Percentiles rank a stretch among this genome's conserved stretches.
These are phyloP conservation scores for Vicia sativa DNA, from an alignment of 306 rosid species.

Conservation along the genomic window DNA sequence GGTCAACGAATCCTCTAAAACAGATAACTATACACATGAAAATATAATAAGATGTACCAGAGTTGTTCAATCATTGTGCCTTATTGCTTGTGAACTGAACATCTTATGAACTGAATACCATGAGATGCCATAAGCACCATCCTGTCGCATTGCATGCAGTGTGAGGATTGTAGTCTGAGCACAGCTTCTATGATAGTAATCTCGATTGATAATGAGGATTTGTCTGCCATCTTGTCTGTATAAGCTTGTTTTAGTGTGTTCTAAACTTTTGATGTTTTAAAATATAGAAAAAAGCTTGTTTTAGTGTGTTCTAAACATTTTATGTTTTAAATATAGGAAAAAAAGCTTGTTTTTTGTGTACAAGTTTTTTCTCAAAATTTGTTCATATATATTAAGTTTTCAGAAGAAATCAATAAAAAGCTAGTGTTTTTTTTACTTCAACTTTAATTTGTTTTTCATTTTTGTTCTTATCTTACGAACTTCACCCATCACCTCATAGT, in stretches of 20 bases:
- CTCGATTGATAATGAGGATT: neutral
- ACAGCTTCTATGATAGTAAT: neutral
- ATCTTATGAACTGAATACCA: neutral
- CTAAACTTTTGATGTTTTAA: neutral
- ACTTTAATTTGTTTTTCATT: neutral
- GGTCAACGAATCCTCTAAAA: conserved; percentile 8
- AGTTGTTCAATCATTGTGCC: too few relatives aligned
- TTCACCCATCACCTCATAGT: neutral
- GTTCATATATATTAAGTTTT: neutral
- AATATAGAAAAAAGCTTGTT: neutral
- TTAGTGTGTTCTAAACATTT: neutral
- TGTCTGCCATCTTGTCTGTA: neutral
- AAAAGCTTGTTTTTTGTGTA: neutral
- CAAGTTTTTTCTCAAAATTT: neutral
- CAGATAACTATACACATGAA: neutral
- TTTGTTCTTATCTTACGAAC: neutral
- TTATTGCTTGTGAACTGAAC: neutral
- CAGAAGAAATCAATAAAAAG: neutral
- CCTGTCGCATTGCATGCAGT: neutral
- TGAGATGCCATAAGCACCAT: neutral
- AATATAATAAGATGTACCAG: neutral
- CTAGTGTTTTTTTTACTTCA: neutral
- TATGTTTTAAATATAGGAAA: too few relatives aligned
- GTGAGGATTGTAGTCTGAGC: conserved; percentile 2
- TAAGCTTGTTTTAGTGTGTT: conserved; percentile 7